phyloP scores from a whole-genome alignment of 1,284 basidiomycete species.

The Heterobasidion occidentale region DNA sequence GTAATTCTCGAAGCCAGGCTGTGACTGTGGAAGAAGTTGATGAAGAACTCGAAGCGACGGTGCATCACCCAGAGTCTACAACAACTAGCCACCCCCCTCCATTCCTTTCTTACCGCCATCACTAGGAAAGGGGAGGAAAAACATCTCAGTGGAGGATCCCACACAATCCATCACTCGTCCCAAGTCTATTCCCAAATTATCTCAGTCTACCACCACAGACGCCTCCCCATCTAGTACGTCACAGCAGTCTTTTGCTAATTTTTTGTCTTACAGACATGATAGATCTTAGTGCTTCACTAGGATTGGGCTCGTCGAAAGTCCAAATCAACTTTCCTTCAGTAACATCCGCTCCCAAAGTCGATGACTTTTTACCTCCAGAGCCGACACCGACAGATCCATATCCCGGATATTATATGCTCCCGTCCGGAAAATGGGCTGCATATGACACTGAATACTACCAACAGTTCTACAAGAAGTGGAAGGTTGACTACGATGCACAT shows the following conservation, averaged over 20 bases:
- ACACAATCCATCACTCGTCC: constrained; percentile 17
- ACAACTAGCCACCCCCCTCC: constrained; percentile 11
- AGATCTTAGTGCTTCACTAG: constrained; percentile 1
- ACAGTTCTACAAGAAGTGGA: constrained; percentile 65
- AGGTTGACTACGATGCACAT: constrained; percentile 58
- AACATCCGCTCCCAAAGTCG: constrained; percentile 63
- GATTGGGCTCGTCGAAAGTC: constrained; percentile 16
- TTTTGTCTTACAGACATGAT: constrained; percentile 12
- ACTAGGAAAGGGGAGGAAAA: constrained; percentile 47
- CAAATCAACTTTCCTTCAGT: constrained; percentile 20
- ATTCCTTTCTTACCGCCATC: constrained; percentile 51
- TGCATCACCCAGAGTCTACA: too few relatives aligned
- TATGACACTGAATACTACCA: constrained; percentile 75
- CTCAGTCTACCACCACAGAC: constrained; percentile 36
- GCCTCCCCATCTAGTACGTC: constrained; percentile 59
- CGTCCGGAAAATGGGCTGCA: constrained; percentile 73
- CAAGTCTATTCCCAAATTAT: constrained; percentile 16
- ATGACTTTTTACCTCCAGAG: constrained; percentile 68
- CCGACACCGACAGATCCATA: constrained; percentile 73
- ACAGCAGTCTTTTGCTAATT: constrained; percentile 7
- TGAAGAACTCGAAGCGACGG: constrained; percentile 7
- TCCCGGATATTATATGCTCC: constrained; percentile 84
- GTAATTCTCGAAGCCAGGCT: constrained; percentile 18
- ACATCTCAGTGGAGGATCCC: constrained; percentile 50
- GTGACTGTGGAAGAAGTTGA: constrained; percentile 13